Evolutionary conservation across 495 filamentous ascomycete species (phyloP).

Genomic region (Terfezia boudieri): DNA sequence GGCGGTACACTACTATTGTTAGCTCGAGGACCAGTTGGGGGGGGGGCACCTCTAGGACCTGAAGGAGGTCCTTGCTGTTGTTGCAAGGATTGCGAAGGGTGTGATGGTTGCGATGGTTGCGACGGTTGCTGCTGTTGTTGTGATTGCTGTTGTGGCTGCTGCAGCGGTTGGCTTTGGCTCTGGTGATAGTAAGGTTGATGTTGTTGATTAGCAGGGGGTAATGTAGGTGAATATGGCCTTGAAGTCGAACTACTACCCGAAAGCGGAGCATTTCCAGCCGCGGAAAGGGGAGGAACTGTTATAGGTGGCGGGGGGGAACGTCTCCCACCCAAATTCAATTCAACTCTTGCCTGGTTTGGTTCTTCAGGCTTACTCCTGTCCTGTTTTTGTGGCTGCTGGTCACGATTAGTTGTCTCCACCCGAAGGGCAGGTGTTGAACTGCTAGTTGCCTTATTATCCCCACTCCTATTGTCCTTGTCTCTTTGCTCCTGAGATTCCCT

Average conservation of each 20-base stretch:
- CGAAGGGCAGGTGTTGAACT: neutral
- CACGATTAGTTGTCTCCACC: neutral
- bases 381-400: neutral
- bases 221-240: slow-evolving; percentile 12
- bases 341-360: neutral
- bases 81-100: slow-evolving; percentile 6
- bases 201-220: slow-evolving; percentile 1
- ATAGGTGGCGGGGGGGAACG: neutral
- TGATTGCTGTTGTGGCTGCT: slow-evolving; percentile 7
- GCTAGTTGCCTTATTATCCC: neutral
- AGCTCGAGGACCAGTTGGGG: too few species aligned
- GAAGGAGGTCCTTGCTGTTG: slow-evolving; percentile 7
- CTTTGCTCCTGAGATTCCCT: neutral
- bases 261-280: neutral
- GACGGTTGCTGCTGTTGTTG: slow-evolving; percentile 1
- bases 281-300: neutral
- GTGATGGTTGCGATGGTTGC: slow-evolving; percentile 4
- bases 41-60: neutral
- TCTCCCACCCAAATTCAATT: neutral
- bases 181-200: slow-evolving; percentile 2
- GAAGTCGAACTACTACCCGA: slow-evolving; percentile 1
- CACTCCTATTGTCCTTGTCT: neutral
- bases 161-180: slow-evolving; percentile 13
- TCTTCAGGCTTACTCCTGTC: neutral
- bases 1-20: too few species aligned